Conservation (phyloP, 2,329 filamentous ascomycete species). For the Colletotrichum nymphaeae region DNA sequence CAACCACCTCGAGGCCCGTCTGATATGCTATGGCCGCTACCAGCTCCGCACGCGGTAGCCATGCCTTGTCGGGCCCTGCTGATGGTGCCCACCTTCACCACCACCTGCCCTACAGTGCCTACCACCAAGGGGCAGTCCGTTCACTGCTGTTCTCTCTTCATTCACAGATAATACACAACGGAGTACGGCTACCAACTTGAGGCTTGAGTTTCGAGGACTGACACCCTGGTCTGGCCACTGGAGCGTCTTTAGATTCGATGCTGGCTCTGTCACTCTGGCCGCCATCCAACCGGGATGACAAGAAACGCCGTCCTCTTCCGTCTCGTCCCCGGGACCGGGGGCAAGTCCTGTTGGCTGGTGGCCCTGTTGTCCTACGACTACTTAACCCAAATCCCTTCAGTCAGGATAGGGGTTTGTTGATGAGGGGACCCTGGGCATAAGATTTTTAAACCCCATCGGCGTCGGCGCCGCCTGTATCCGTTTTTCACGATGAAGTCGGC, state of each 20-base stretch:
- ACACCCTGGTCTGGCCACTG: background rate
- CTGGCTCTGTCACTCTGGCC: slow-evolving; percentile 6
- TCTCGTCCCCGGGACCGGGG: slow-evolving; percentile 21
- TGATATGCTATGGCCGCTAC: slow-evolving; percentile 15
- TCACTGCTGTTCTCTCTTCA: background rate
- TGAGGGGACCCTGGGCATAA: slow-evolving; percentile 5
- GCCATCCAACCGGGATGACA: slow-evolving; percentile 10
- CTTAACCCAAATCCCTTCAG: slow-evolving; percentile 12
- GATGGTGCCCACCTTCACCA: background rate
- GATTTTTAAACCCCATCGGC: slow-evolving; percentile 3
- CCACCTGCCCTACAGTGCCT: background rate
- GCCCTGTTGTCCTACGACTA: slow-evolving; percentile 4
- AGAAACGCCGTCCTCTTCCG: slow-evolving; percentile 29
- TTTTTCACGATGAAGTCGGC: background rate
- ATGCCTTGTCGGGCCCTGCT: background rate
- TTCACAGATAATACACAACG: no score
- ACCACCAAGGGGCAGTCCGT: background rate
- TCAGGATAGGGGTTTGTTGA: slow-evolving; percentile 6
- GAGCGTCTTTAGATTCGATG: background rate
- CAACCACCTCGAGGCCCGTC: background rate
- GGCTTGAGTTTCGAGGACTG: background rate
- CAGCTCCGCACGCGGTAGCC: slow-evolving; percentile 24
- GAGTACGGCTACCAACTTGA: background rate
- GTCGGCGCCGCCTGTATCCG: background rate
- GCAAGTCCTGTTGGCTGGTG: background rate